Percentiles rank a stretch among this genome's conserved stretches.
Evolutionary conservation across 2,329 filamentous ascomycete genomes (phyloP).

Genomic region (Neopestalotiopsis clavispora): DNA sequence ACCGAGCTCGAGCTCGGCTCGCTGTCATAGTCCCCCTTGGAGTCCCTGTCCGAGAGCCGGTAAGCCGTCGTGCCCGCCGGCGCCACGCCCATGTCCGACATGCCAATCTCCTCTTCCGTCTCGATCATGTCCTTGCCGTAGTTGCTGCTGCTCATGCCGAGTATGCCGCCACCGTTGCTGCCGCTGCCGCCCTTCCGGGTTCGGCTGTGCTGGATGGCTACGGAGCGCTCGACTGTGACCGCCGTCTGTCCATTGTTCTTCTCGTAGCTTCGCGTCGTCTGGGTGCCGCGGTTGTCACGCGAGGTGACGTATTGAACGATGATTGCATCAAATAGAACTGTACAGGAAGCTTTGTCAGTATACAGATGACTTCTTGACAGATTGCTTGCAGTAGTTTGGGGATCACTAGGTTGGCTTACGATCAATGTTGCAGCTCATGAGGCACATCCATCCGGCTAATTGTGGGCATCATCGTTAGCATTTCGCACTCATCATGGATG

Average conservation of each 20-base stretch:
- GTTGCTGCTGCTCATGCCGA: background rate
- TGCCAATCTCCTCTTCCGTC: conserved; percentile 7
- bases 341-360: background rate
- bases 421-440: conserved; percentile 69
- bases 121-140: background rate
- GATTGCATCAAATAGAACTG: conserved; percentile 63
- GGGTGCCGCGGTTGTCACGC: conserved; percentile 44
- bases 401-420: conserved; percentile 43
- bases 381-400: background rate
- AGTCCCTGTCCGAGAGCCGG: background rate
- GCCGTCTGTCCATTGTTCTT: background rate
- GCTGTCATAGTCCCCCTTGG: background rate
- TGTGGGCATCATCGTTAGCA: too few relatives aligned
- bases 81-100: background rate
- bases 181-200: background rate
- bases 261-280: background rate
- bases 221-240: background rate
- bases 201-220: background rate
- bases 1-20: background rate
- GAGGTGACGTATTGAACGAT: conserved; percentile 67
- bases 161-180: background rate
- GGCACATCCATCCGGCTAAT: conserved; percentile 62
- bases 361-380: too few relatives aligned
- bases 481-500: too few relatives aligned
- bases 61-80: background rate